Conservation (phyloP, 805 yeast species). For the Saturnispora diversa region DNA sequence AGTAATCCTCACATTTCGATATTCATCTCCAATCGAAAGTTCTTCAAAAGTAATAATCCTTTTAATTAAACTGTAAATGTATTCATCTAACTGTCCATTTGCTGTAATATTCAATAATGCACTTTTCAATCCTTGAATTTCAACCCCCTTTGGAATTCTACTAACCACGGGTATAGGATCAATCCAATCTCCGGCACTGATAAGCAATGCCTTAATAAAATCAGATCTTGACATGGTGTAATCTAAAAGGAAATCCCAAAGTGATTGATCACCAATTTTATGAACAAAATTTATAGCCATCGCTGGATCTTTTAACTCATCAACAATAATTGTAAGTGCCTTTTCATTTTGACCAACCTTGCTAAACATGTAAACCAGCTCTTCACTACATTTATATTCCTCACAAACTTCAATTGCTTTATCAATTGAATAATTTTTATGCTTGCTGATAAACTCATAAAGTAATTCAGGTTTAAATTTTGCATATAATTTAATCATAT, state of each 20-base stretch:
- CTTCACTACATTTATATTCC: constrained; percentile 45
- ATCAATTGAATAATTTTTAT: constrained; percentile 59
- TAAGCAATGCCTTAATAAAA: constrained; percentile 69
- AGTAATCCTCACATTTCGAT: constrained; percentile 24
- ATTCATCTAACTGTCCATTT: constrained; percentile 49
- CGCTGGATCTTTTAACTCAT: constrained; percentile 68
- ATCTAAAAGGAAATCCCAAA: constrained; percentile 70
- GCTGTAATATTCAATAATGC: constrained; percentile 54
- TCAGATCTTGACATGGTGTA: constrained; percentile 64
- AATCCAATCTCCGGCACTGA: constrained; percentile 53
- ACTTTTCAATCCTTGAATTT: constrained; percentile 55
- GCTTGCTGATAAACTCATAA: constrained; percentile 51
- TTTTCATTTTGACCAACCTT: constrained; percentile 69
- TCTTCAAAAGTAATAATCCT: constrained; percentile 49
- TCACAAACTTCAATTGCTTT: constrained; percentile 64
- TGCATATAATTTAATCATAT: constrained; percentile 57
- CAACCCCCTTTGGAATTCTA: constrained; percentile 52
- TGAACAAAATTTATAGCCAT: constrained; percentile 75
- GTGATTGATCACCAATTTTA: constrained; percentile 57
- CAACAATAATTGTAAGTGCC: constrained; percentile 71
- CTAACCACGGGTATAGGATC: constrained; percentile 65
- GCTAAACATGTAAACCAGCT: constrained; percentile 74
- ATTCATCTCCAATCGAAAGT: constrained; percentile 27
- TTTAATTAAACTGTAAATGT: constrained; percentile 49
- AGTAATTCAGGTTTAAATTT: constrained; percentile 49